A percentile compares a stretch with the other conserved stretches of the same genome.
Evolutionary conservation across 768 basidiomycete genomes (phyloP).

Genomic region (Boletus coccyginus): DNA sequence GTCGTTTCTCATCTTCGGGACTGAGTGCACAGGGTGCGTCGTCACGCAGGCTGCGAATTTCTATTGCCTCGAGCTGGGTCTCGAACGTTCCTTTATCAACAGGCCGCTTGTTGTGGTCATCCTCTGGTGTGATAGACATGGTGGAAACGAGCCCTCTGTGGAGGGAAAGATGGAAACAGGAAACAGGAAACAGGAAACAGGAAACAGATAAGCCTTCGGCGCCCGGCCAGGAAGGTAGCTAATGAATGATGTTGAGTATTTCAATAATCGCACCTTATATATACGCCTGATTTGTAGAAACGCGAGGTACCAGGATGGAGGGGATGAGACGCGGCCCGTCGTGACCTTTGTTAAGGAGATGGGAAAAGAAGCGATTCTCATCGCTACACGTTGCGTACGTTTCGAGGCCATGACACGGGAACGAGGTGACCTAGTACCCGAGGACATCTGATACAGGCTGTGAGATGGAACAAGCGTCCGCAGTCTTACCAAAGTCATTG

Average conservation of each 20-base stretch:
- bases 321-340: too few species aligned
- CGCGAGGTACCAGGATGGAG: background rate
- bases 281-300: too few species aligned
- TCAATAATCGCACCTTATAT: too few species aligned
- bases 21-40: constrained; percentile 5
- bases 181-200: too few species aligned
- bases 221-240: too few species aligned
- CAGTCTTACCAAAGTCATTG: too few species aligned
- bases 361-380: too few species aligned
- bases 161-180: too few species aligned
- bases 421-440: background rate
- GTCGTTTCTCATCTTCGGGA: constrained; percentile 44
- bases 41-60: background rate
- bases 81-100: background rate
- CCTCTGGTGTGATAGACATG: background rate
- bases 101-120: background rate
- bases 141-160: background rate
- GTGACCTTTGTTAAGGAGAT: too few species aligned
- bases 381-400: too few species aligned
- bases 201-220: background rate
- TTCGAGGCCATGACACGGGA: background rate
- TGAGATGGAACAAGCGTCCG: too few species aligned
- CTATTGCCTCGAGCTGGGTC: too few species aligned
- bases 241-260: background rate
- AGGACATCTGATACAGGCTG: background rate